These are phyloP conservation scores for Globisporangium iwayamae DNA, from an alignment of 352 stramenopile genomes.

Conservation along the genomic window DNA sequence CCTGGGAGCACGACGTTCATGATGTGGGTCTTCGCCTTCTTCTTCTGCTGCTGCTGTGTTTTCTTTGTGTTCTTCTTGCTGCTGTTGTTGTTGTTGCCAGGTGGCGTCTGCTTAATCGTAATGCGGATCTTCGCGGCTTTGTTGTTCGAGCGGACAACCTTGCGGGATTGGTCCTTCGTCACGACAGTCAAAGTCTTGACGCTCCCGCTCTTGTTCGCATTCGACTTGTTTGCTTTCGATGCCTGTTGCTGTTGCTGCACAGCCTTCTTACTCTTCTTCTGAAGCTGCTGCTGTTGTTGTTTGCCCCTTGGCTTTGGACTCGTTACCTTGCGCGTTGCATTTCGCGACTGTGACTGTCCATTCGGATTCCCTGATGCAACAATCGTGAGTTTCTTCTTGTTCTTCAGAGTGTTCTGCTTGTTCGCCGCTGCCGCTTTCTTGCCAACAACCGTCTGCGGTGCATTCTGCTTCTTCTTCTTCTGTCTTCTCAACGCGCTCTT, in stretches of 20 bases:
- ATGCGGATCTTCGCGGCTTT: conserved; percentile 38
- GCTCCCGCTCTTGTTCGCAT: conserved; percentile 12
- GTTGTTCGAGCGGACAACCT: conserved; percentile 28
- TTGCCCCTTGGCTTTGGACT: conserved; percentile 13
- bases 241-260: conserved; percentile 11
- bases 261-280: conserved; percentile 11
- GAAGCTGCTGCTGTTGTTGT: conserved; percentile 14
- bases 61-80: conserved; percentile 24
- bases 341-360: conserved; percentile 1
- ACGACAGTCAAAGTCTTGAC: neutral
- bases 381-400: conserved; percentile 22
- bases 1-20: conserved; percentile 16
- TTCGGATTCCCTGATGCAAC: conserved; percentile 19
- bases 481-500: neutral
- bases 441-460: conserved; percentile 11
- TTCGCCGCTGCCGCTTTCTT: conserved; percentile 10
- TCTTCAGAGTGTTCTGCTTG: neutral
- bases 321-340: conserved; percentile 8
- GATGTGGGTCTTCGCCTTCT: conserved; percentile 15
- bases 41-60: conserved; percentile 17
- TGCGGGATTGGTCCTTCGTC: conserved; percentile 1
- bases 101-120: conserved; percentile 22
- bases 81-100: conserved; percentile 20
- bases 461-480: conserved; percentile 21
- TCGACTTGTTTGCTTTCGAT: neutral